phyloP scores from a whole-genome alignment of 805 yeast genomes.

The Debaryomyces castellii region DNA sequence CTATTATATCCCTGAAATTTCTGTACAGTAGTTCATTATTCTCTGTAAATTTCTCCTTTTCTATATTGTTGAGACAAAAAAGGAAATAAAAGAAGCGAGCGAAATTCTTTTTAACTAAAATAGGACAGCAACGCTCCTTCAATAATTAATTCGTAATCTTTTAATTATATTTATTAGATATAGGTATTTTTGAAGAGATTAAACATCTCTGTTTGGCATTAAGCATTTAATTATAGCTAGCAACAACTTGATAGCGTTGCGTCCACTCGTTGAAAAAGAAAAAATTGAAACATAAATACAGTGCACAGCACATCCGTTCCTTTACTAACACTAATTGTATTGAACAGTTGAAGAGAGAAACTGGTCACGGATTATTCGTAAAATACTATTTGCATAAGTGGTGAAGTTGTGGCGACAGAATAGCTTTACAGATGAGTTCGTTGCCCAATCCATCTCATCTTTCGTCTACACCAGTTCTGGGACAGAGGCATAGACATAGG shows the following conservation, averaged over 20 bases:
- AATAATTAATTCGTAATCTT: neutral
- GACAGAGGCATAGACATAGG: conserved; percentile 65
- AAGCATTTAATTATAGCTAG: neutral
- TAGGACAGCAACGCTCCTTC: conserved; percentile 1
- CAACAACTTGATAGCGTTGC: neutral
- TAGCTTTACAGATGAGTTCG: conserved; percentile 8
- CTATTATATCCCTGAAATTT: neutral
- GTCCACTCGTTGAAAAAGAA: neutral
- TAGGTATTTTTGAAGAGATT: neutral
- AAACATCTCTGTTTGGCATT: neutral
- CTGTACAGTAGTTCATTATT: neutral
- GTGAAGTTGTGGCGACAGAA: neutral
- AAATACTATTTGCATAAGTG: neutral
- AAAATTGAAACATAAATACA: neutral
- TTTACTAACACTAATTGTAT: neutral
- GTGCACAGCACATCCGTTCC: neutral
- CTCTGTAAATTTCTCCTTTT: neutral
- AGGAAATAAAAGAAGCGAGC: neutral
- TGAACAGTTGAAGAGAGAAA: neutral
- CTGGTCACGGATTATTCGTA: neutral
- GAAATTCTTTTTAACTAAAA: neutral
- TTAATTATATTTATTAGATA: neutral
- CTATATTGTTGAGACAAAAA: neutral
- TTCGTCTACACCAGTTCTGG: conserved; percentile 9
- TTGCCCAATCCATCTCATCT: conserved; percentile 9